phyloP scores from a whole-genome alignment of 1,284 basidiomycete genomes.

The Neolentinus lepideus region DNA sequence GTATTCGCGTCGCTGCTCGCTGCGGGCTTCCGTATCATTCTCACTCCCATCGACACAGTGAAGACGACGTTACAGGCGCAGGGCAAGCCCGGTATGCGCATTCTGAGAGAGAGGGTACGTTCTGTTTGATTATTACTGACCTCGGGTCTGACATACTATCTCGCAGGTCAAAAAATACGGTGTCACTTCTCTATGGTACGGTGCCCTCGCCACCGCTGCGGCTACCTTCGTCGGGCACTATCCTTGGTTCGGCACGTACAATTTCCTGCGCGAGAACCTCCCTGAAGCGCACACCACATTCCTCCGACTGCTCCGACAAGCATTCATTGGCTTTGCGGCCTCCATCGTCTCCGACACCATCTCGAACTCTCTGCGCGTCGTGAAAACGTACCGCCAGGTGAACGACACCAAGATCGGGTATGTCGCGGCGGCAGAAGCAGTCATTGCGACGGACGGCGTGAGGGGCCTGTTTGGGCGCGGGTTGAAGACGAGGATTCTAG shows the following conservation, averaged over 20 bases:
- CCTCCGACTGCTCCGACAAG: constrained; percentile 65
- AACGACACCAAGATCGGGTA: constrained; percentile 76
- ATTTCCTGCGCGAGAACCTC: constrained; percentile 61
- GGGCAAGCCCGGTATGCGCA: constrained; percentile 57
- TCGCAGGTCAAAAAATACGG: constrained; percentile 66
- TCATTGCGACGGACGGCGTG: constrained; percentile 60
- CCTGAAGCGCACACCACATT: constrained; percentile 47
- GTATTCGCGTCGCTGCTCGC: constrained; percentile 66
- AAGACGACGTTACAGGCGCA: constrained; percentile 92
- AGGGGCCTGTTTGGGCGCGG: constrained; percentile 74
- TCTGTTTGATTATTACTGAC: constrained; percentile 4
- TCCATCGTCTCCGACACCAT: constrained; percentile 77
- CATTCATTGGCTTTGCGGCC: constrained; percentile 82
- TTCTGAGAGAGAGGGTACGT: constrained; percentile 61
- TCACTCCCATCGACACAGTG: constrained; percentile 85
- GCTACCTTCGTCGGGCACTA: constrained; percentile 92
- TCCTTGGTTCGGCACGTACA: constrained; percentile 84
- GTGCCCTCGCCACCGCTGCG: constrained; percentile 81
- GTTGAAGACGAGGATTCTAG: constrained; percentile 73
- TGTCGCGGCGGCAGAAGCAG: constrained; percentile 54
- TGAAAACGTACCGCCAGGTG: constrained; percentile 91
- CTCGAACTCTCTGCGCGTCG: constrained; percentile 82
- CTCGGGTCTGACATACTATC: background rate
- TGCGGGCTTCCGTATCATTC: constrained; percentile 74
- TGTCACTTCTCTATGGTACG: constrained; percentile 77